Base-by-base conservation (phyloP, 495 filamentous ascomycete genomes). In the Apodospora peruviana region DNA sequence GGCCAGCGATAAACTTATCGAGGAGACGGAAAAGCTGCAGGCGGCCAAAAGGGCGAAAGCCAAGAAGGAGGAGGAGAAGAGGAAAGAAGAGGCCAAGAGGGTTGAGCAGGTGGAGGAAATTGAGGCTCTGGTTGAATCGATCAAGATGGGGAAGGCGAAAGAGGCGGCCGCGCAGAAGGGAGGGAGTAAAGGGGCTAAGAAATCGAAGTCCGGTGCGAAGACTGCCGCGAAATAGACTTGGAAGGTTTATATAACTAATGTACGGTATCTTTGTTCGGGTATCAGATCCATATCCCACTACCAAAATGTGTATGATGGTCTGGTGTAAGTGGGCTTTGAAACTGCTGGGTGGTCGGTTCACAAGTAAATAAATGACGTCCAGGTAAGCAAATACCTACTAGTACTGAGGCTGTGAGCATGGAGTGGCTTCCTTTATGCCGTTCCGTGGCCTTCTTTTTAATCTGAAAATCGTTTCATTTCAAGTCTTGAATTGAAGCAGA, bases 1-100 rank as follows among this genome's bases (percentile, higher is more conserved):
- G 65, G 75, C 83, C 38, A 94, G 87, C 61, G 93, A 95, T 70
- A 82, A 80, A 66, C 80, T 90, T 60, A 83, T 97, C 50, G 84
- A 91, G 68, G 76, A 76, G 53, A 75, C 82, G 34, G 93, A 98
- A 71, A 93, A 87, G 70, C 83, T 88, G 59, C 77, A 82, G 5
- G 91, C 90, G 3, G 76, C 75, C 54, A 93, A 90, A 73, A 87
- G 88, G 67, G 77, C 81, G 44, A 70, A 66, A 44, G 79, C 84
- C 43, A 73, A 73, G 57, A 58, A 62, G 45, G 62, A 75, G 60
- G 57, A 61, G 51, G 61, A 68, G 60, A 62, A 72, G 52, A 61
- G 67, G 49, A 62, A 66, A 41, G 58, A 72, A 40, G 62, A 62
- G 56, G 51, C 67, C 47, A 67, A 68, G 51, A 58, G 54, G 35